These are phyloP conservation scores for Eimeria sp. DNA, from an alignment of 169 alveolate species.

Conservation along the genomic window DNA sequence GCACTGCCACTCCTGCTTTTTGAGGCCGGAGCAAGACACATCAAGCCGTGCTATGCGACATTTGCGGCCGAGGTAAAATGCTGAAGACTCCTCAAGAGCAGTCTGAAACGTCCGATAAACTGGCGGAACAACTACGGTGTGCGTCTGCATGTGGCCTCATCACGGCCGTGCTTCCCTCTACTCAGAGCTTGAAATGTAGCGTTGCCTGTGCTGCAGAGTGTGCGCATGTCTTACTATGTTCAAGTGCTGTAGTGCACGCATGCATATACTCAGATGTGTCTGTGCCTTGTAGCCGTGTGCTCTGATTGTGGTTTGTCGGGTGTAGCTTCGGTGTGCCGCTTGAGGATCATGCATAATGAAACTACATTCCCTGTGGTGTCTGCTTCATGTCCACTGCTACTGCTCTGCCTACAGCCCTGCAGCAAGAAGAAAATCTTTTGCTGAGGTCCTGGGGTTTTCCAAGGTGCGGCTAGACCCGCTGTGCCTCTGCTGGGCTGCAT, in stretches of 20 bases:
- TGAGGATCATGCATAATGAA: neutral
- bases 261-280: neutral
- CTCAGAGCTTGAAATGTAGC: neutral
- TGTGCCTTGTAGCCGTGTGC: neutral
- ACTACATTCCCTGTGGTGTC: neutral
- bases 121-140: constrained; percentile 8
- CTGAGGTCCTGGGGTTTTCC: neutral
- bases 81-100: neutral
- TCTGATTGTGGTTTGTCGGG: neutral
- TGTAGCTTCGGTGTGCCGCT: neutral
- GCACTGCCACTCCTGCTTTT: neutral
- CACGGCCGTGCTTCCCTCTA: neutral
- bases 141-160: neutral
- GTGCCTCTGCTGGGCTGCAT: neutral
- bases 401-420: neutral
- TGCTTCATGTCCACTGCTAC: neutral
- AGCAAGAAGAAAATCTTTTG: neutral
- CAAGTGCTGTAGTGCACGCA: neutral
- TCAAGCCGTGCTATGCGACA: neutral
- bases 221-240: neutral
- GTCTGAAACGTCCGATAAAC: neutral
- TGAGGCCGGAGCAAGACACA: neutral
- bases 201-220: neutral
- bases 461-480: neutral
- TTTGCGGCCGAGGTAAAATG: neutral